Evolutionary conservation across 257 asterid genomes (phyloP).

Genomic region (Parsonsia alboflavescens): DNA sequence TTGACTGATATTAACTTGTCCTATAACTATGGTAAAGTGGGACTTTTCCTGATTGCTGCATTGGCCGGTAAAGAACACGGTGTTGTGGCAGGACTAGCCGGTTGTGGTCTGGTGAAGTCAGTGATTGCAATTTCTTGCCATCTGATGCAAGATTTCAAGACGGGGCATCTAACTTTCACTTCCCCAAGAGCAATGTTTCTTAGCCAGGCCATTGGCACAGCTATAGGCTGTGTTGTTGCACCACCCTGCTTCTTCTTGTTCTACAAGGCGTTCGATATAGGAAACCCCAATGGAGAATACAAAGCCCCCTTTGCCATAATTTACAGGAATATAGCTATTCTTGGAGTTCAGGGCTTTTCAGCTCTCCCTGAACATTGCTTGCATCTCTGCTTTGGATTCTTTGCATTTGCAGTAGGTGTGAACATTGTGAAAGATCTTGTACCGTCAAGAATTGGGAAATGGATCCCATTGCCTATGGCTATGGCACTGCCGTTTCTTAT

Average conservation of each 20-base stretch:
- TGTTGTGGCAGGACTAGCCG: conserved; percentile 60
- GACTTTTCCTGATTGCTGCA: conserved; percentile 67
- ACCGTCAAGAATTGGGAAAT: conserved; percentile 49
- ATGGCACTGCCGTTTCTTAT: conserved; percentile 83
- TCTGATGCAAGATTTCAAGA: conserved; percentile 70
- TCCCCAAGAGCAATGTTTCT: conserved; percentile 70
- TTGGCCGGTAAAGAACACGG: conserved; percentile 73
- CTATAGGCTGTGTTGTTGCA: conserved; percentile 55
- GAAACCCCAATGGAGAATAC: conserved; percentile 73
- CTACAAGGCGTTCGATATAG: conserved; percentile 72
- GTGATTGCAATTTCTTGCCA: conserved; percentile 48
- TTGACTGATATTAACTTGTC: conserved; percentile 78
- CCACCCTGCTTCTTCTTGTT: conserved; percentile 60
- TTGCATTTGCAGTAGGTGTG: conserved; percentile 49
- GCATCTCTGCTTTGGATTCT: conserved; percentile 67
- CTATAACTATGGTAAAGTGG: conserved; percentile 71
- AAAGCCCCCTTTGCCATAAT: conserved; percentile 81
- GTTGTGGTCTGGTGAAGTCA: conserved; percentile 68
- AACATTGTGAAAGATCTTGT: conserved; percentile 52
- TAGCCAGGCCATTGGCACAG: conserved; percentile 68
- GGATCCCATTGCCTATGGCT: conserved; percentile 85
- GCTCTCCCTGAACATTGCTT: conserved; percentile 75
- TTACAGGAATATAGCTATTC: conserved; percentile 67
- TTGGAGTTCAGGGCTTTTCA: conserved; percentile 80
- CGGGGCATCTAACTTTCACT: conserved; percentile 58